Conservation (phyloP, 768 basidiomycete genomes). For the Lentinus tigrinus region DNA sequence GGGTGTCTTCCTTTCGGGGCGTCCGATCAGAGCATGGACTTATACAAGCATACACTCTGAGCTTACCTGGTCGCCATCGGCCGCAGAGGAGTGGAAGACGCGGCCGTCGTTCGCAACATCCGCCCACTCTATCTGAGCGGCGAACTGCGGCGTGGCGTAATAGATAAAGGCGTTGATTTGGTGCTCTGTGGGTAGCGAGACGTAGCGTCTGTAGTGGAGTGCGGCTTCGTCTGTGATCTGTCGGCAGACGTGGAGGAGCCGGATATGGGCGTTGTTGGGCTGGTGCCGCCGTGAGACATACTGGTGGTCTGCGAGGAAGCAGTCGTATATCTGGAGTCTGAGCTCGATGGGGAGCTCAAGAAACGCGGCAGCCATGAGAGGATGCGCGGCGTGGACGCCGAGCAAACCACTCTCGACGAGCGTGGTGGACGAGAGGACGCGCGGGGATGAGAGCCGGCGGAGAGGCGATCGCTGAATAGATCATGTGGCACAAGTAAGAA, state of each 20-base stretch:
- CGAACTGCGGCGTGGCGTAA: slow-evolving; percentile 19
- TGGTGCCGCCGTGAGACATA: slow-evolving; percentile 23
- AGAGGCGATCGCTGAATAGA: neutral
- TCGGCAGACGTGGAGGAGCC: slow-evolving; percentile 32
- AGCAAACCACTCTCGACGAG: neutral
- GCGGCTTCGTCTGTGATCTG: slow-evolving; percentile 33
- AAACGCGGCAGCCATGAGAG: slow-evolving; percentile 14
- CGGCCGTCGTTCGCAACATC: slow-evolving; percentile 43
- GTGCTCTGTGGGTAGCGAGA: slow-evolving; percentile 38
- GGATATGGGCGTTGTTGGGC: slow-evolving; percentile 36
- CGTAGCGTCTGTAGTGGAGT: slow-evolving; percentile 28
- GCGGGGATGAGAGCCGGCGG: neutral
- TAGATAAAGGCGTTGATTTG: slow-evolving; percentile 33
- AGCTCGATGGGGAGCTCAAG: slow-evolving; percentile 33
- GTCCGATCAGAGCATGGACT: slow-evolving; percentile 7
- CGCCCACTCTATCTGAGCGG: slow-evolving; percentile 29
- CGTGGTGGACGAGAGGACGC: neutral
- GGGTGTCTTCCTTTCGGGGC: slow-evolving; percentile 13
- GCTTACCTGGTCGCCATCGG: slow-evolving; percentile 14
- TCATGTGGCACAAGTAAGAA: slow-evolving; percentile 23
- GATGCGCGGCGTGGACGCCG: neutral
- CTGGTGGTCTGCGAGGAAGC: slow-evolving; percentile 28
- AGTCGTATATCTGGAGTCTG: slow-evolving; percentile 35
- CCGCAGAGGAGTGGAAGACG: slow-evolving; percentile 23
- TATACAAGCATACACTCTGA: slow-evolving; percentile 16